Evolutionary conservation across 192 early-diverging fungal species (phyloP), one percentile per base, ranked within the genome.

Genomic region (Backusella mclennaniae): DNA sequence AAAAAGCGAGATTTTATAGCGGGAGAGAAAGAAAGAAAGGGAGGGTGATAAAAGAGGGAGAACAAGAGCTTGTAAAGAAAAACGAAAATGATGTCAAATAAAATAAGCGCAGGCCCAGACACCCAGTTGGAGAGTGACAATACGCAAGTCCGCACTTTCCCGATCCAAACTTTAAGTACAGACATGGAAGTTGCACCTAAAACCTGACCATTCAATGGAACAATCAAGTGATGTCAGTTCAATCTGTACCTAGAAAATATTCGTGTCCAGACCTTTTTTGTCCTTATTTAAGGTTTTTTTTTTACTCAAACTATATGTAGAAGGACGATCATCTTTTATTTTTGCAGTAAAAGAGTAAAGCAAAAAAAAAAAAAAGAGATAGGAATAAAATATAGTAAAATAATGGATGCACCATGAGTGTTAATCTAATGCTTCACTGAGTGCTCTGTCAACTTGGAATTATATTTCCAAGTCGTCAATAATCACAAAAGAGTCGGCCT

Each of bases 151-250:
- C 35, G 69, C 36, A 70, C 36, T 70, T 70, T 42, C 41, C 41
- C 69, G 69, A 70, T 26, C 38, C 36, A 70, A 36, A 42, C 69
- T 49, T 49, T 70, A 70, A 38, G 41, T 23, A 70, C 23, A 70
- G 69, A 41, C 21, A 23, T 42, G 11, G 56, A 29, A 29, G 21
- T 11, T 29, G 71, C 26, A 52, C 71, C 23, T 41, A 74, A 63
- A 77, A 77, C 31, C 36, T 36, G 29, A 42, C 56, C 33, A 77
- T 42, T 59, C 5, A 52, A 76, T 68, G 17, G 44, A 76, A 38
- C 17, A 72, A 26, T 21, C 41, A 36, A 36, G 36, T 41, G 69
- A 70, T 70, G 36, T 36, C 36, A 42, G 35, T 42, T 42, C 4
- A 49, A 49, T 49, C 46, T 49, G 46, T 49, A n/a, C 46, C 46